These are phyloP conservation scores for Ramaria sp. DNA, from an alignment of 768 basidiomycete genomes.

Conservation along the genomic window DNA sequence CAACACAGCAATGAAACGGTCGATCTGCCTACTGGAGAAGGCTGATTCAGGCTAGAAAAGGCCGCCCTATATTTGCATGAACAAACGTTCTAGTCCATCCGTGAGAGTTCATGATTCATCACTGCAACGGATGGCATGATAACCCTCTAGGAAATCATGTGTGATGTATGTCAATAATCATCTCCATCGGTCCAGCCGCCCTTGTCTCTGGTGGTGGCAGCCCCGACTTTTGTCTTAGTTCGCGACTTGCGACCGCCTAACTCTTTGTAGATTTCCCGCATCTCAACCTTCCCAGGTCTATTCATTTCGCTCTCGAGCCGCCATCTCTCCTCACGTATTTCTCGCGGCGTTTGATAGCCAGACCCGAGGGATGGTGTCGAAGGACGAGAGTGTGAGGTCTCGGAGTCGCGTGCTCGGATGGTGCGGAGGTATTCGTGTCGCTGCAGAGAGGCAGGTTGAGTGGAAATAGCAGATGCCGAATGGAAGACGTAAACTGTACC, in stretches of 20 bases:
- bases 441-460: constrained; percentile 23
- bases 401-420: constrained; percentile 29
- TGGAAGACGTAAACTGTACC: constrained; percentile 32
- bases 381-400: constrained; percentile 25
- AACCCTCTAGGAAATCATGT: too few relatives aligned
- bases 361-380: constrained; percentile 36
- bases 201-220: constrained; percentile 51
- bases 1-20: too few relatives aligned
- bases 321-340: constrained; percentile 74
- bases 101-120: too few relatives aligned
- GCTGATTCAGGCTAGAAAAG: too few relatives aligned
- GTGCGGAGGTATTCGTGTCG: constrained; percentile 37
- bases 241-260: constrained; percentile 75
- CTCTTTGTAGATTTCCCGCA: constrained; percentile 88
- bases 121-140: too few relatives aligned
- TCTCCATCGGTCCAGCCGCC: constrained; percentile 57
- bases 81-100: too few relatives aligned
- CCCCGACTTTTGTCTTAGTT: constrained; percentile 49
- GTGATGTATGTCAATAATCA: constrained; percentile 11
- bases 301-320: constrained; percentile 39
- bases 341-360: constrained; percentile 71
- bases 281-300: constrained; percentile 67
- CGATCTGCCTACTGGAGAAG: too few relatives aligned
- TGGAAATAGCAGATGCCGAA: constrained; percentile 8
- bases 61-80: too few relatives aligned